Conservation (phyloP, 768 basidiomycete genomes). For the Boletus patriciae region DNA sequence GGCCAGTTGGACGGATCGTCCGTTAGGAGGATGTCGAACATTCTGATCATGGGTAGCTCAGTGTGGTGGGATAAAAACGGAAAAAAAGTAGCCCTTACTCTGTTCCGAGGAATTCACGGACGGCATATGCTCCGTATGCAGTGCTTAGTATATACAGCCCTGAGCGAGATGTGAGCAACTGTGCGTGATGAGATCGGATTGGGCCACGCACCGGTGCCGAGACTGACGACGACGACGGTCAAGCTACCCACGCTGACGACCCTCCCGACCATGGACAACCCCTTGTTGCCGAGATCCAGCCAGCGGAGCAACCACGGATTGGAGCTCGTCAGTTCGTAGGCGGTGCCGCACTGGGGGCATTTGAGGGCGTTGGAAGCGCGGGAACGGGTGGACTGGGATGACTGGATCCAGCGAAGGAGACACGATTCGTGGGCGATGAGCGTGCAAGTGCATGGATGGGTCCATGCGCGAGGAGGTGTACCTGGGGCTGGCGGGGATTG, state of each 20-base stretch:
- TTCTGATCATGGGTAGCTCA: slow-evolving; percentile 35
- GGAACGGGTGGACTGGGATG: slow-evolving; percentile 59
- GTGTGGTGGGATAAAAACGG: too few relatives aligned
- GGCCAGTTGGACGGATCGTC: slow-evolving; percentile 75
- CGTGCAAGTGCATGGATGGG: slow-evolving; percentile 79
- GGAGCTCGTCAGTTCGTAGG: slow-evolving; percentile 67
- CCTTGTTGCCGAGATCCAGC: slow-evolving; percentile 51
- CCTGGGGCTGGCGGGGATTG: slow-evolving; percentile 37
- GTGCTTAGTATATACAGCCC: slow-evolving; percentile 54
- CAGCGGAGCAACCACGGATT: slow-evolving; percentile 53
- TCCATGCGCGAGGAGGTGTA: slow-evolving; percentile 60
- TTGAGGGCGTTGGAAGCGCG: slow-evolving; percentile 64
- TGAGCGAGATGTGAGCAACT: slow-evolving; percentile 22
- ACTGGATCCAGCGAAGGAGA: slow-evolving; percentile 76
- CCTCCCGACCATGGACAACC: slow-evolving; percentile 51
- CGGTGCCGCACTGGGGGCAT: slow-evolving; percentile 73
- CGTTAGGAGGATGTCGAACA: slow-evolving; percentile 64
- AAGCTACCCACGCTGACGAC: slow-evolving; percentile 51
- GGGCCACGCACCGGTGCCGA: slow-evolving; percentile 57
- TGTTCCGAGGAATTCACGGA: slow-evolving; percentile 65
- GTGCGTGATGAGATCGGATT: not conserved
- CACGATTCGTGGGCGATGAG: slow-evolving; percentile 79
- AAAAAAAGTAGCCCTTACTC: slow-evolving; percentile 44
- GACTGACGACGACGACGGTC: slow-evolving; percentile 51
- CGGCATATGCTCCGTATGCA: slow-evolving; percentile 70